phyloP scores from a whole-genome alignment of 805 yeast species.

The Metschnikowia aberdeeniae region DNA sequence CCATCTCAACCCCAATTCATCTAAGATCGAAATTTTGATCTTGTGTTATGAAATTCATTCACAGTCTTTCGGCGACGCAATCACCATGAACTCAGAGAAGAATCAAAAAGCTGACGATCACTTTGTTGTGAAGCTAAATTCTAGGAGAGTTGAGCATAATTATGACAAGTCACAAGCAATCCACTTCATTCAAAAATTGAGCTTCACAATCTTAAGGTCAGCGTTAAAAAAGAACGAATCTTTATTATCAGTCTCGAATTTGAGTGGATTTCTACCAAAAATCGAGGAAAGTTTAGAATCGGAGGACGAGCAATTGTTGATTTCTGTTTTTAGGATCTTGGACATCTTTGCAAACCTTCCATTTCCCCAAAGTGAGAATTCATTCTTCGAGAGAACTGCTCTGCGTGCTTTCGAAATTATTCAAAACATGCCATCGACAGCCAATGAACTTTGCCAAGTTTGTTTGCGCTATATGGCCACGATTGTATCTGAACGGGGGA shows the following conservation, averaged over 20 bases:
- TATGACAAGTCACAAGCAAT: constrained; percentile 53
- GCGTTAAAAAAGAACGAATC: constrained; percentile 62
- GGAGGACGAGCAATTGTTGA: constrained; percentile 73
- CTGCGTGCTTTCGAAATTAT: constrained; percentile 59
- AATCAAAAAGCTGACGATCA: constrained; percentile 46
- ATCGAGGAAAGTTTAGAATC: constrained; percentile 57
- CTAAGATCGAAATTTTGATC: constrained; percentile 54
- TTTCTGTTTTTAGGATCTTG: constrained; percentile 62
- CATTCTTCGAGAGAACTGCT: constrained; percentile 55
- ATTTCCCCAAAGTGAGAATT: constrained; percentile 50
- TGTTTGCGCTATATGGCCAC: constrained; percentile 71
- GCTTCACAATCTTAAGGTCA: constrained; percentile 70
- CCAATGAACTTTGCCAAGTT: constrained; percentile 74
- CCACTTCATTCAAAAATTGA: constrained; percentile 65
- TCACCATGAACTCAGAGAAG: constrained; percentile 2
- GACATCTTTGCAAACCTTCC: constrained; percentile 58
- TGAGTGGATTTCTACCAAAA: constrained; percentile 72
- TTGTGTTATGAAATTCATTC: constrained; percentile 71
- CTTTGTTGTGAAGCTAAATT: constrained; percentile 68
- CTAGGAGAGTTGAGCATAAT: constrained; percentile 52
- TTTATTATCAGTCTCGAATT: constrained; percentile 54
- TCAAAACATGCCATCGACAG: constrained; percentile 73
- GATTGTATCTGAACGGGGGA: constrained; percentile 64
- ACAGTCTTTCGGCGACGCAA: constrained; percentile 35
- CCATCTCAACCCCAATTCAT: constrained; percentile 59